These are phyloP conservation scores for Rhodotorula sphaerocarpa DNA, from an alignment of 768 basidiomycete species.

Conservation along the genomic window DNA sequence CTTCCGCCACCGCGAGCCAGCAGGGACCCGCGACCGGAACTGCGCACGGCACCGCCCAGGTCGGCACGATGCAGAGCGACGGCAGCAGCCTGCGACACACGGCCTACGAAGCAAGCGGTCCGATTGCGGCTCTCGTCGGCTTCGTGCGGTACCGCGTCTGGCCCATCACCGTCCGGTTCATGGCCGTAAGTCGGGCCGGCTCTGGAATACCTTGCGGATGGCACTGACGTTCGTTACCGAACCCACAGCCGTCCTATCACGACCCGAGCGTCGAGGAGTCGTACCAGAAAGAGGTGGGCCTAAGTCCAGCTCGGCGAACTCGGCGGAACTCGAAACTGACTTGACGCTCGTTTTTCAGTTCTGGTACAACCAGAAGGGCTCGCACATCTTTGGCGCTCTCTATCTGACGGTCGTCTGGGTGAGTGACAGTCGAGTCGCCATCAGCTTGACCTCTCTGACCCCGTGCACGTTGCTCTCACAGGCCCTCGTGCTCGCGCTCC, in stretches of 20 bases:
- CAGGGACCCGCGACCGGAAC: slow-evolving; percentile 43
- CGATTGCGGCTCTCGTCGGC: slow-evolving; percentile 9
- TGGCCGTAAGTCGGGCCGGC: slow-evolving; percentile 1
- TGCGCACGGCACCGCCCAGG: slow-evolving; percentile 40
- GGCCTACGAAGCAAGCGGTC: slow-evolving; percentile 26
- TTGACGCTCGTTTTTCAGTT: background rate
- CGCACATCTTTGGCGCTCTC: slow-evolving; percentile 57
- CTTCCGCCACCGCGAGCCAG: slow-evolving; percentile 51
- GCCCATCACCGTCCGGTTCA: slow-evolving; percentile 21
- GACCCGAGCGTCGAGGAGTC: slow-evolving; percentile 54
- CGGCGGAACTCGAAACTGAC: background rate
- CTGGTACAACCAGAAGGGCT: slow-evolving; percentile 43
- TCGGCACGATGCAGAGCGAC: slow-evolving; percentile 27
- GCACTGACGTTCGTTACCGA: slow-evolving; percentile 1
- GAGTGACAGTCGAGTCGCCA: too few relatives aligned
- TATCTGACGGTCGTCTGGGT: slow-evolving; percentile 67
- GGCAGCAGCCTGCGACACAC: slow-evolving; percentile 17
- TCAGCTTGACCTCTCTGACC: too few relatives aligned
- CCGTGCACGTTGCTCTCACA: slow-evolving; percentile 52
- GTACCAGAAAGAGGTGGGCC: slow-evolving; percentile 53
- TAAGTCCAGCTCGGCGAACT: too few relatives aligned
- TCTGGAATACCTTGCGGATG: slow-evolving; percentile 48
- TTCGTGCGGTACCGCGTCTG: slow-evolving; percentile 22
- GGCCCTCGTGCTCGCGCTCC: slow-evolving; percentile 54
- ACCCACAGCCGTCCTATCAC: slow-evolving; percentile 49